These are phyloP conservation scores for Trichoderma gracile DNA, from an alignment of 2,329 filamentous ascomycete species.

Conservation along the genomic window DNA sequence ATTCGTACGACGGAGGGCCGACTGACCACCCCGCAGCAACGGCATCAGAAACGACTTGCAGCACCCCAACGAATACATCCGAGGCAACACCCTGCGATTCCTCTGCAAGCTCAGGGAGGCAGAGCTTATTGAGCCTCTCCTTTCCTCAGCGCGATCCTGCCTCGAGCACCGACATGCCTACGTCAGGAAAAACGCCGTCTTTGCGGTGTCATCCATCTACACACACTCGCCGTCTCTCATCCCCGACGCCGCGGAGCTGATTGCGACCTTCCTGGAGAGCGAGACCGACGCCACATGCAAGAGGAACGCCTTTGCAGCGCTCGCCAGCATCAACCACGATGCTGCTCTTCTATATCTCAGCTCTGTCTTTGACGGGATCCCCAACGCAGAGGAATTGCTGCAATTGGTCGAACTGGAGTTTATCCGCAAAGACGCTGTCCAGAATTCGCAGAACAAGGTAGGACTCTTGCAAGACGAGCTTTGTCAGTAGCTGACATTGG, in stretches of 20 bases:
- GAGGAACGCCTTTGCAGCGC: slow-evolving; percentile 91
- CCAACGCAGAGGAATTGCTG: slow-evolving; percentile 89
- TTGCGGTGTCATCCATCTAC: slow-evolving; percentile 89
- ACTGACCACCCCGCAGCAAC: slow-evolving; percentile 62
- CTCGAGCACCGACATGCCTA: slow-evolving; percentile 96
- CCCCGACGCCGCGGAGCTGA: slow-evolving; percentile 90
- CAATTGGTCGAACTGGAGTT: slow-evolving; percentile 96
- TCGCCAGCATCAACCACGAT: slow-evolving; percentile 89
- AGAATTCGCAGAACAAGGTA: slow-evolving; percentile 93
- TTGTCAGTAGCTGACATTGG: slow-evolving; percentile 32
- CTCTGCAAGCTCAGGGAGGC: slow-evolving; percentile 93
- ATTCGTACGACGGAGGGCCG: not conserved
- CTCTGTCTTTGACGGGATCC: slow-evolving; percentile 86
- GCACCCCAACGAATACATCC: slow-evolving; percentile 96
- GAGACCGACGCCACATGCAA: slow-evolving; percentile 97
- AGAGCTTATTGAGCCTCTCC: slow-evolving; percentile 92
- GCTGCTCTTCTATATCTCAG: slow-evolving; percentile 87
- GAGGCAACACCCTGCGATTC: slow-evolving; percentile 97
- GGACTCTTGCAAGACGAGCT: slow-evolving; percentile 30
- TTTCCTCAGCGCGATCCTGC: slow-evolving; percentile 88
- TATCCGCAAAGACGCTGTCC: slow-evolving; percentile 94
- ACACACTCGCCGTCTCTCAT: slow-evolving; percentile 88
- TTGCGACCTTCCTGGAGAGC: slow-evolving; percentile 82
- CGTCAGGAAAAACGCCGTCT: slow-evolving; percentile 97
- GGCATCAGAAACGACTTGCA: slow-evolving; percentile 97